A percentile compares a stretch with the other conserved stretches of the same genome.
Evolutionary conservation across 2,329 filamentous ascomycete genomes (phyloP).

Genomic region (Daldinia sp.): DNA sequence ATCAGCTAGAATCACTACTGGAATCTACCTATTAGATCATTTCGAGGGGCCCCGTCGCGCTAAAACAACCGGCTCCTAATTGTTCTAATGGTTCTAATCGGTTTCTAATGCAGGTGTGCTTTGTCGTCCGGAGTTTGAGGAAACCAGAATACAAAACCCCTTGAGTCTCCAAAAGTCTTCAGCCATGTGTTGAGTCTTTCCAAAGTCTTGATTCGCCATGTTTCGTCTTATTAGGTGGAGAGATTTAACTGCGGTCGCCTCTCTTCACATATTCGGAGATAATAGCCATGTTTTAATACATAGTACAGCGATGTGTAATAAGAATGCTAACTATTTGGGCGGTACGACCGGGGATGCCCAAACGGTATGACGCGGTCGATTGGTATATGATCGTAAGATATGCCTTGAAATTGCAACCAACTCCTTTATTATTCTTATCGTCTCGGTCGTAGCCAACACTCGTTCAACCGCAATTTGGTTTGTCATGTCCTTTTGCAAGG

Average conservation of each 20-base stretch:
- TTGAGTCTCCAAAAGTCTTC: neutral
- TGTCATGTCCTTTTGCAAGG: neutral
- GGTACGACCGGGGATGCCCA: neutral
- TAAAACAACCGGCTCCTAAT: conserved; percentile 24
- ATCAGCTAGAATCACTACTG: no score
- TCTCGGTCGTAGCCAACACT: neutral
- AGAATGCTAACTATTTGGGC: neutral
- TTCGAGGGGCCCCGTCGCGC: no score
- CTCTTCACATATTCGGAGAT: conserved; percentile 3
- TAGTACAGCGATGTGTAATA: neutral
- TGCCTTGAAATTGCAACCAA: neutral
- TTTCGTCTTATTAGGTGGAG: neutral
- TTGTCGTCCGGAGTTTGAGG: neutral
- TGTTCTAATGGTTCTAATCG: neutral
- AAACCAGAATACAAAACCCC: neutral
- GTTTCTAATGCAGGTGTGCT: neutral
- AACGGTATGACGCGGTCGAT: neutral
- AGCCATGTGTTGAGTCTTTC: neutral
- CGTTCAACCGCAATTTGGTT: no score
- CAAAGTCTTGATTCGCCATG: neutral
- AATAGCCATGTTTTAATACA: neutral
- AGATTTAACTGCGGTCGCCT: neutral
- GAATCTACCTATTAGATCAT: no score
- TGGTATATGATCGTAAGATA: neutral
- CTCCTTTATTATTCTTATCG: neutral